Percentiles rank a stretch among this genome's conserved stretches.
phyloP scores from a whole-genome alignment of 176 grass and related monocot species.

The Juncus inflexus region DNA sequence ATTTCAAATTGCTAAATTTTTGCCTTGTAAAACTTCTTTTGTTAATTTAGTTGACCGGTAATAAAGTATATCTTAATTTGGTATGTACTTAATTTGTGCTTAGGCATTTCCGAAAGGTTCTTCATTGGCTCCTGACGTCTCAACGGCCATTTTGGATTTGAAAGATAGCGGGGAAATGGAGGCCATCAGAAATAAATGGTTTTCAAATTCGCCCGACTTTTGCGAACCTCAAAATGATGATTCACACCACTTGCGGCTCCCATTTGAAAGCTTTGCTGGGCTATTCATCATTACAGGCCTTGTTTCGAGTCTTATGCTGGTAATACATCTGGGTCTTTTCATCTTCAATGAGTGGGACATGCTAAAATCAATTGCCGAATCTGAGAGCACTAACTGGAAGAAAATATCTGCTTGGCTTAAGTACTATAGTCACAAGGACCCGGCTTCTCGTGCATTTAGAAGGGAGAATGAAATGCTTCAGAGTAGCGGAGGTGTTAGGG shows the following conservation, averaged over 20 bases:
- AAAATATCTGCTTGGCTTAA: too few relatives aligned
- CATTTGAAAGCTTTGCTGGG: conserved; percentile 66
- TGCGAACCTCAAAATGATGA: conserved; percentile 22
- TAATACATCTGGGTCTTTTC: neutral
- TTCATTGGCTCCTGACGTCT: conserved; percentile 57
- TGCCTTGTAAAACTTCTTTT: too few relatives aligned
- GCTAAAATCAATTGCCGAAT: too few relatives aligned
- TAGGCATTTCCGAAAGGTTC: conserved; percentile 60
- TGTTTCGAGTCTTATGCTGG: conserved; percentile 34
- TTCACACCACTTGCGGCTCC: conserved; percentile 37
- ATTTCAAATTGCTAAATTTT: too few relatives aligned
- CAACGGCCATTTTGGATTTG: conserved; percentile 56
- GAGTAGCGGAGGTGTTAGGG: too few relatives aligned
- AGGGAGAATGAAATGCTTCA: too few relatives aligned
- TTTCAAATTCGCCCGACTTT: conserved; percentile 15
- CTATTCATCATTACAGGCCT: conserved; percentile 74
- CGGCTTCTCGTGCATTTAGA: too few relatives aligned
- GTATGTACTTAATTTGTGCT: neutral
- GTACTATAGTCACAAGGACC: too few relatives aligned
- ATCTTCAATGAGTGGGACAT: too few relatives aligned
- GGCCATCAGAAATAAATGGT: conserved; percentile 60
- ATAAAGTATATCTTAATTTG: too few relatives aligned
- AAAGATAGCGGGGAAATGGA: conserved; percentile 51
- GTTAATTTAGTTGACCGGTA: too few relatives aligned
- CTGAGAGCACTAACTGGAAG: too few relatives aligned